Evolutionary conservation across 108 stramenopile genomes (phyloP).

Genomic region (Schizochytrium sp.): DNA sequence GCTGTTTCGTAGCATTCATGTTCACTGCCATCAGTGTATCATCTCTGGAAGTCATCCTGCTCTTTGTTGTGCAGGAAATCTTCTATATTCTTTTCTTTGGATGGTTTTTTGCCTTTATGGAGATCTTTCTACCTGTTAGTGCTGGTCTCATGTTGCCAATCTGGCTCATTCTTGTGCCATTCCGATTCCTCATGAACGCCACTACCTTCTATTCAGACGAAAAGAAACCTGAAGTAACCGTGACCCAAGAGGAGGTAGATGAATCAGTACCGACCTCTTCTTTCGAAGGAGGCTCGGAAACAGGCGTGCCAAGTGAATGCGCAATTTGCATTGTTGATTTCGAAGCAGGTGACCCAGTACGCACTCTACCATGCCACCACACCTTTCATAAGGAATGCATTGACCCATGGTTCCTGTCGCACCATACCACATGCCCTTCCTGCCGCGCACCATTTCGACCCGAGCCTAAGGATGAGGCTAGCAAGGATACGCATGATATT

Average conservation of each 20-base stretch:
- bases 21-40: neutral
- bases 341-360: conserved; percentile 49
- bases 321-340: conserved; percentile 57
- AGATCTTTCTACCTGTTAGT: neutral
- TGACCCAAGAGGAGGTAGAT: conserved; percentile 8
- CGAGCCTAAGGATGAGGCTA: neutral
- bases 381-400: conserved; percentile 57
- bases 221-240: neutral
- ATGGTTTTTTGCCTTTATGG: neutral
- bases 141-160: conserved; percentile 11
- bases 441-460: conserved; percentile 30
- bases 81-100: conserved; percentile 5
- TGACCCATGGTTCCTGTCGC: conserved; percentile 53
- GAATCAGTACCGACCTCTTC: neutral
- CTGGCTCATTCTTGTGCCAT: conserved; percentile 20
- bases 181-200: neutral
- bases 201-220: neutral
- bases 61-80: neutral
- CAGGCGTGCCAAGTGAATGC: neutral
- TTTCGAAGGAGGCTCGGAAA: neutral
- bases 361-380: conserved; percentile 60
- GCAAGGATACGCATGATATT: no score
- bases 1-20: neutral
- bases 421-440: conserved; percentile 58
- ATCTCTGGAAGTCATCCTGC: neutral